Percentiles rank a stretch among this genome's conserved stretches.
phyloP scores from a whole-genome alignment of 1,284 basidiomycete genomes.

The Heterobasidion parviporum region DNA sequence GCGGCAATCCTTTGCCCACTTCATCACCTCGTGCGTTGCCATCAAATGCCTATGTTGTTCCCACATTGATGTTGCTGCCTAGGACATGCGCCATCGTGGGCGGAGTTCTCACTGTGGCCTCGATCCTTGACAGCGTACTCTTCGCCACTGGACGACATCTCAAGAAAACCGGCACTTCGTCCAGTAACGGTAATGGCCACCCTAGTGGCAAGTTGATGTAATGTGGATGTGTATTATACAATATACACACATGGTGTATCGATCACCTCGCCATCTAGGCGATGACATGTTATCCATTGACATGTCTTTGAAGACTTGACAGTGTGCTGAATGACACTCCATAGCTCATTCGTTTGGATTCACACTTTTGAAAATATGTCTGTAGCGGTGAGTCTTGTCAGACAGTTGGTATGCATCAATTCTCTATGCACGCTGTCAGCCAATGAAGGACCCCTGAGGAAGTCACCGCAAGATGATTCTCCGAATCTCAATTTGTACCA shows the following conservation, averaged over 20 bases:
- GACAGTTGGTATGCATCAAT: not conserved
- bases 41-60: slow-evolving; percentile 22
- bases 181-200: slow-evolving; percentile 27
- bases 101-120: slow-evolving; percentile 92
- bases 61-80: not conserved
- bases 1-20: slow-evolving; percentile 93
- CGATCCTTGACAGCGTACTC: slow-evolving; percentile 83
- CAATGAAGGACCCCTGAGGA: no score
- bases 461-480: no score
- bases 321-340: not conserved
- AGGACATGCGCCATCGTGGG: slow-evolving; percentile 97
- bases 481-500: no score
- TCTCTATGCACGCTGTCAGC: no score
- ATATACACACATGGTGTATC: not conserved
- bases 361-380: not conserved
- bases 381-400: not conserved
- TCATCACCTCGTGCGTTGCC: slow-evolving; percentile 77
- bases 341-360: no score
- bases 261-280: not conserved
- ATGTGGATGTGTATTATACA: slow-evolving; percentile 1
- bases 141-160: slow-evolving; percentile 68
- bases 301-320: not conserved
- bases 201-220: slow-evolving; percentile 41
- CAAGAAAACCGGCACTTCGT: slow-evolving; percentile 45
- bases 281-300: not conserved